These are phyloP conservation scores for Anthoceros angustus DNA, from an alignment of 225 moss, liverwort and hornwort genomes.

Conservation along the genomic window DNA sequence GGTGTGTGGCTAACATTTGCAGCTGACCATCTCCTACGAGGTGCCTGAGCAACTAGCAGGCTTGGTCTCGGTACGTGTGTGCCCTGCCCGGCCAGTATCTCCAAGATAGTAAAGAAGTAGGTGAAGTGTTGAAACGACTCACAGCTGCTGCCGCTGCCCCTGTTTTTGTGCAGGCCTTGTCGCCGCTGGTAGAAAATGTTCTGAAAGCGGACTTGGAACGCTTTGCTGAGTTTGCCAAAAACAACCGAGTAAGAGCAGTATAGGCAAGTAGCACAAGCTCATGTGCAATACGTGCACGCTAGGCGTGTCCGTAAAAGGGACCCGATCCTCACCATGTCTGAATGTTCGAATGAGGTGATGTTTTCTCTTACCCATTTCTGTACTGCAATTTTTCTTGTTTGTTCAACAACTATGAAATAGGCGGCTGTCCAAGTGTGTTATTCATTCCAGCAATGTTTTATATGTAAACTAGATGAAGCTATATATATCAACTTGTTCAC, in stretches of 20 bases:
- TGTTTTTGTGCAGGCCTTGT: conserved; percentile 26
- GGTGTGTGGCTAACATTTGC: conserved; percentile 20
- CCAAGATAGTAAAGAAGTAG: conserved; percentile 3
- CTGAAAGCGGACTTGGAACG: conserved; percentile 62
- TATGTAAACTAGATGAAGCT: no score
- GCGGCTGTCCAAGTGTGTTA: no score
- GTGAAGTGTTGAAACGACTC: no score
- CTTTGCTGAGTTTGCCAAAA: conserved; percentile 73
- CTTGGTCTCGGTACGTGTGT: conserved; percentile 38
- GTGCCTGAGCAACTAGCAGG: conserved; percentile 55
- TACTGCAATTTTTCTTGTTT: no score
- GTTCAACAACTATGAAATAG: no score
- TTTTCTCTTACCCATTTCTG: no score
- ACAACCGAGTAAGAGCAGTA: conserved; percentile 16
- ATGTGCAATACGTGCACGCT: neutral
- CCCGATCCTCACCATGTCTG: no score
- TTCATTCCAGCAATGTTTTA: no score
- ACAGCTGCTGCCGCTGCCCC: neutral
- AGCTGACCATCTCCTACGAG: conserved; percentile 95
- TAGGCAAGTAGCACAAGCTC: conserved; percentile 7
- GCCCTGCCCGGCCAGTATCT: neutral
- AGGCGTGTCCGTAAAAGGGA: no score
- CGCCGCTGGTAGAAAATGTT: conserved; percentile 45
- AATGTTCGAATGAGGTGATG: no score
- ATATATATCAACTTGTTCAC: no score